phyloP scores from a whole-genome alignment of 2,329 filamentous ascomycete species.

The Sordariomycetes sp. region DNA sequence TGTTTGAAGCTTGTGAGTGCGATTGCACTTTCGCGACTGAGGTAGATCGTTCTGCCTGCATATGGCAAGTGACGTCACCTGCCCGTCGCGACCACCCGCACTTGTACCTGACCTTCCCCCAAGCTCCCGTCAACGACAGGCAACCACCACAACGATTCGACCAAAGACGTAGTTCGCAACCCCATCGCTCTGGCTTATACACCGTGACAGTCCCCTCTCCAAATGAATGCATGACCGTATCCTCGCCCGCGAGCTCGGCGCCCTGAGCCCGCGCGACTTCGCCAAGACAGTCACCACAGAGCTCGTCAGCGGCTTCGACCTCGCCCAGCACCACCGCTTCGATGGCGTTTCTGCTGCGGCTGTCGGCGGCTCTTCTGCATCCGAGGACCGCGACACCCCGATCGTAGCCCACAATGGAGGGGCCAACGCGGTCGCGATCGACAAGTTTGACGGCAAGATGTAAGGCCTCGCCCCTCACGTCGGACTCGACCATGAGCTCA shows the following conservation, averaged over 20 bases:
- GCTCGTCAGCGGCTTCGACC: constrained; percentile 56
- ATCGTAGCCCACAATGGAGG: constrained; percentile 57
- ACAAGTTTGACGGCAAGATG: constrained; percentile 70
- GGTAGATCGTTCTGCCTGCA: not conserved
- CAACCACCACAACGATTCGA: no score
- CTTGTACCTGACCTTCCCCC: no score
- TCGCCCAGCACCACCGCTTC: constrained; percentile 56
- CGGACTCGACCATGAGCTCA: not conserved
- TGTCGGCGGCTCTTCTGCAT: not conserved
- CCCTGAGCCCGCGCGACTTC: constrained; percentile 48
- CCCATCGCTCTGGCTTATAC: not conserved
- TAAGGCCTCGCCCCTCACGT: constrained; percentile 19
- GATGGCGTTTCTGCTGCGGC: constrained; percentile 31
- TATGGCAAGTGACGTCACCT: constrained; percentile 2
- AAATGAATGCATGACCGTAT: constrained; percentile 56
- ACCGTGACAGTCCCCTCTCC: not conserved
- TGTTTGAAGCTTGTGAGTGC: not conserved
- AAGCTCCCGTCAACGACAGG: no score
- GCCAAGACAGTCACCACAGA: constrained; percentile 51
- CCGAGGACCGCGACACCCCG: not conserved
- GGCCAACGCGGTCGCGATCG: constrained; percentile 66
- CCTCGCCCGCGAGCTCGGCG: constrained; percentile 62
- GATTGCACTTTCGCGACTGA: not conserved
- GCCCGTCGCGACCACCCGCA: not conserved
- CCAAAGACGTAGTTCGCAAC: not conserved